These are phyloP conservation scores for Solanum commersonii DNA, from an alignment of 257 asterid species.

Conservation along the genomic window DNA sequence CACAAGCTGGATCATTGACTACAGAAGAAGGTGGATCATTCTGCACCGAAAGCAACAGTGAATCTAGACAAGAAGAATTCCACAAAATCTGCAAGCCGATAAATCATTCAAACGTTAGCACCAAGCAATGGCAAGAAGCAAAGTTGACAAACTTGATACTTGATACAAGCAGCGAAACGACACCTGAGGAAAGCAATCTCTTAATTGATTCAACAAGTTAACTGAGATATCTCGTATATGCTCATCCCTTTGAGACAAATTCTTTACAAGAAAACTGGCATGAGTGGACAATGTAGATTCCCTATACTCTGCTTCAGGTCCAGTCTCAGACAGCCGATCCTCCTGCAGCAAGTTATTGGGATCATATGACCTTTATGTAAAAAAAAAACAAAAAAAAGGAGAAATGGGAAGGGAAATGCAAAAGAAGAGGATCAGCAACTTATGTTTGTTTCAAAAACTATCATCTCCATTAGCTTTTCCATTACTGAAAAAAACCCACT, in stretches of 20 bases:
- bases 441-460: neutral
- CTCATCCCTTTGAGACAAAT: constrained; percentile 91
- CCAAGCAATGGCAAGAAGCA: constrained; percentile 14
- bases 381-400: neutral
- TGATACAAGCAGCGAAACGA: constrained; percentile 3
- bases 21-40: constrained; percentile 82
- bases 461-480: neutral
- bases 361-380: constrained; percentile 7
- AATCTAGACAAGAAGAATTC: constrained; percentile 89
- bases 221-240: constrained; percentile 77
- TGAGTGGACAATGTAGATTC: constrained; percentile 78
- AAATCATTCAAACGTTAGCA: constrained; percentile 4
- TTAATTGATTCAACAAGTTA: constrained; percentile 74
- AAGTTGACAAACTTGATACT: constrained; percentile 5
- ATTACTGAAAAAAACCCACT: neutral
- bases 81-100: constrained; percentile 64
- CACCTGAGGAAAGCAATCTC: constrained; percentile 96
- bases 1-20: constrained; percentile 90
- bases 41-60: constrained; percentile 76
- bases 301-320: constrained; percentile 66
- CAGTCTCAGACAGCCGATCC: constrained; percentile 75
- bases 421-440: constrained; percentile 1
- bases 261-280: constrained; percentile 90
- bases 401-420: neutral
- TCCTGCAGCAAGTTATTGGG: constrained; percentile 54